These are phyloP conservation scores for Rubus idaeus DNA, from an alignment of 306 rosid genomes.

Conservation along the genomic window DNA sequence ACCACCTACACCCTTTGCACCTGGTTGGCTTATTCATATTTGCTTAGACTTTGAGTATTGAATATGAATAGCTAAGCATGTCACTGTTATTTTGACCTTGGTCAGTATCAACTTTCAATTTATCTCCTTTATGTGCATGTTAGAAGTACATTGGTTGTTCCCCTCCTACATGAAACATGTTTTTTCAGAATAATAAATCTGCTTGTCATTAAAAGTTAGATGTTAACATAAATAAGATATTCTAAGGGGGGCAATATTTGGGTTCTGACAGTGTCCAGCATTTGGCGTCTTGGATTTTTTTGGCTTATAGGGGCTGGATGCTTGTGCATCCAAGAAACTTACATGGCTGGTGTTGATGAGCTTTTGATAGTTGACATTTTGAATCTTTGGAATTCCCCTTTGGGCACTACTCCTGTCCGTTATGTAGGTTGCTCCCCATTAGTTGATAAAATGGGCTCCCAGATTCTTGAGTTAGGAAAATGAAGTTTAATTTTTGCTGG, in stretches of 20 bases:
- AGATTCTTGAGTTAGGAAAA: neutral
- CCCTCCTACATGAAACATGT: neutral
- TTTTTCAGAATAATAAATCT: neutral
- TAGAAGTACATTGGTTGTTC: neutral
- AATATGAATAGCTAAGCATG: neutral
- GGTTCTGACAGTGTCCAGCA: neutral
- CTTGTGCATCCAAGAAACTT: neutral
- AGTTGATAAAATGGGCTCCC: neutral
- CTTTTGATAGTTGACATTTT: neutral
- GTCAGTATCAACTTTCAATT: neutral
- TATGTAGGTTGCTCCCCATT: neutral
- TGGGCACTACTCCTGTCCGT: neutral
- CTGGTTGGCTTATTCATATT: neutral
- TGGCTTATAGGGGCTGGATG: neutral
- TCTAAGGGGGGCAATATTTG: too few relatives aligned
- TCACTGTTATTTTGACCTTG: neutral
- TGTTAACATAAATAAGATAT: neutral
- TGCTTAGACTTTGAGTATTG: neutral
- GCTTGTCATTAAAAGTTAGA: neutral
- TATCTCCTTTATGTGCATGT: neutral
- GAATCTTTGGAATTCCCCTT: neutral
- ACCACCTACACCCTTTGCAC: slow-evolving; percentile 7
- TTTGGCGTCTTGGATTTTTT: neutral
- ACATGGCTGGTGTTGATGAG: neutral
- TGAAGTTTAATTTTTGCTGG: neutral